phyloP scores from a whole-genome alignment of 2,329 filamentous ascomycete species.

The Thelonectria rubi region DNA sequence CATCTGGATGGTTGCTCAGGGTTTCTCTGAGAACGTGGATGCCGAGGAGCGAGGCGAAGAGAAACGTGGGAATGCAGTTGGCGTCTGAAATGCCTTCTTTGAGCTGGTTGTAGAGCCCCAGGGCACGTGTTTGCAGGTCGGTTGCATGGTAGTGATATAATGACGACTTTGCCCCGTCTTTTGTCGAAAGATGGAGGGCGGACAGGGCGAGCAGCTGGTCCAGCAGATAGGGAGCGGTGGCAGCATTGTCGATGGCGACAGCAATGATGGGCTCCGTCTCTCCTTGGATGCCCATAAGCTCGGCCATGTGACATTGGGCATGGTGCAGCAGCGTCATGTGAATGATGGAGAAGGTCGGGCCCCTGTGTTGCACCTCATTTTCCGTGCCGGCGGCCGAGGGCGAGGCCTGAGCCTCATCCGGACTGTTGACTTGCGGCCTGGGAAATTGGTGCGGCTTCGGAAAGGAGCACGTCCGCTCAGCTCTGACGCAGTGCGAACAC shows the following conservation, averaged over 20 bases:
- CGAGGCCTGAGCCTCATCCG: neutral
- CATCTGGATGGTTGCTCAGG: neutral
- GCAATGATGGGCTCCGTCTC: neutral
- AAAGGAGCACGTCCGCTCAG: neutral
- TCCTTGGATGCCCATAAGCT: neutral
- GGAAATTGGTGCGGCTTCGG: neutral
- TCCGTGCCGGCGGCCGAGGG: neutral
- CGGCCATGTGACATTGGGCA: neutral
- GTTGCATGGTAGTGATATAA: slow-evolving; percentile 3
- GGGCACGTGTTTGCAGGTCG: neutral
- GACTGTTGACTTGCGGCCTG: neutral
- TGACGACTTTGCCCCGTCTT: neutral
- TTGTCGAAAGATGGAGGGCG: slow-evolving; percentile 1
- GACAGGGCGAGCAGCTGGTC: slow-evolving; percentile 3
- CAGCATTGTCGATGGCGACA: neutral
- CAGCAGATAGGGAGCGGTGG: neutral
- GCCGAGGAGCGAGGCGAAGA: slow-evolving; percentile 2
- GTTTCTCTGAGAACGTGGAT: slow-evolving; percentile 3
- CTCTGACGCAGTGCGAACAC: neutral
- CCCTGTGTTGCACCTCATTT: neutral
- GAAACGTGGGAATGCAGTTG: neutral
- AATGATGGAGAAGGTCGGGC: neutral
- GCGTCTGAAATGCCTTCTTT: neutral
- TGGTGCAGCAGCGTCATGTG: neutral
- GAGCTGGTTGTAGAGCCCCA: neutral